A percentile compares a stretch with the other conserved stretches of the same genome.
Conservation (phyloP, 2,329 filamentous ascomycete species). For the Colletotrichum brevisporum region DNA sequence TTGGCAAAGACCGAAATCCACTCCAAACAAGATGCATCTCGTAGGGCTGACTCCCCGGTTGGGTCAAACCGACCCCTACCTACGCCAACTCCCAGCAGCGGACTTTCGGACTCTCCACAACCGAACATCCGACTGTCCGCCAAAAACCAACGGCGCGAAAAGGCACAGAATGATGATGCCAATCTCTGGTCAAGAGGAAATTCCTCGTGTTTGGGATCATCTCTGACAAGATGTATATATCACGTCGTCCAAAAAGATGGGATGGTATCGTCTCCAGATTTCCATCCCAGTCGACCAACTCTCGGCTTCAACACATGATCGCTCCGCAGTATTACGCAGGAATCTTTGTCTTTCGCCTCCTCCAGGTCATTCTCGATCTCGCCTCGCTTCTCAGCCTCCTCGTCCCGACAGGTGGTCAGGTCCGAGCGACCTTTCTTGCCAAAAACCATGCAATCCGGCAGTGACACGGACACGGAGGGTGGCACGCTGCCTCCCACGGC, state of each 20-base stretch:
- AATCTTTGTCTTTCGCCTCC: not conserved
- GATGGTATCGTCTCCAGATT: not conserved
- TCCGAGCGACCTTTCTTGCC: slow-evolving; percentile 1
- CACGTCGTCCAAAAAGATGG: not conserved
- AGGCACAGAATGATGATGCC: not conserved
- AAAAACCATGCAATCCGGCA: not conserved
- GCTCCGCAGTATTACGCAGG: slow-evolving; percentile 16
- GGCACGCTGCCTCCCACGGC: not conserved
- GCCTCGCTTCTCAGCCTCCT: not conserved
- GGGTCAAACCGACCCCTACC: not conserved
- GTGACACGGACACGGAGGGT: slow-evolving; percentile 19
- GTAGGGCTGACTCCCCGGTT: not conserved
- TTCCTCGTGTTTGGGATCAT: not conserved
- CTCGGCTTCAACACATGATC: not conserved
- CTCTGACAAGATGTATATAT: not conserved
- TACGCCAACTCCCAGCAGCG: not conserved
- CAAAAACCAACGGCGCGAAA: not conserved
- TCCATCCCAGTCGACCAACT: not conserved
- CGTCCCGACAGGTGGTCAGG: not conserved
- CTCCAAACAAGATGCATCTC: not conserved
- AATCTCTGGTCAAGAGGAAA: not conserved
- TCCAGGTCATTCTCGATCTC: not conserved
- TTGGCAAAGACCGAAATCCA: slow-evolving; percentile 9
- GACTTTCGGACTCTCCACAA: slow-evolving; percentile 17
- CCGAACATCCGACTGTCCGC: slow-evolving; percentile 14